phyloP scores from a whole-genome alignment of 768 basidiomycete species.

The Lenzites betulinus region DNA sequence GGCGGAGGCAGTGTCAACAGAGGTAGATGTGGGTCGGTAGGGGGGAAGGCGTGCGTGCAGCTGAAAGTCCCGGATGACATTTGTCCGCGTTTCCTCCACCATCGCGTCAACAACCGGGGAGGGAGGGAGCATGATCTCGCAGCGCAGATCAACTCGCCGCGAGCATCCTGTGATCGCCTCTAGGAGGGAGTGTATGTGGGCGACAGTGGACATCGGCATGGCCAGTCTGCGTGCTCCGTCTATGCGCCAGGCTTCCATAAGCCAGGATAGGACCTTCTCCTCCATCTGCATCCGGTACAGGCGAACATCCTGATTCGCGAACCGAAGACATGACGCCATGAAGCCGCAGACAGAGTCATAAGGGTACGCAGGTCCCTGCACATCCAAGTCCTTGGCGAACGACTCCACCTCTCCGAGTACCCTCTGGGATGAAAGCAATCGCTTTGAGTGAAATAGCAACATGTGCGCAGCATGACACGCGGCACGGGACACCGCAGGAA shows the following conservation, averaged over 20 bases:
- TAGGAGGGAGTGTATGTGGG: conserved; percentile 66
- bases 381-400: conserved; percentile 78
- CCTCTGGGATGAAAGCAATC: conserved; percentile 54
- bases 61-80: conserved; percentile 69
- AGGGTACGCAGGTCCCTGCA: conserved; percentile 87
- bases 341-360: conserved; percentile 91
- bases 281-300: conserved; percentile 85
- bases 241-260: conserved; percentile 69
- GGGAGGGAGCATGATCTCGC: conserved; percentile 64
- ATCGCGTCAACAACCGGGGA: conserved; percentile 63
- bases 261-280: conserved; percentile 83
- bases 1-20: neutral
- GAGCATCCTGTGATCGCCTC: conserved; percentile 62
- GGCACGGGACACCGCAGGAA: conserved; percentile 71
- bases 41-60: conserved; percentile 63
- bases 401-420: conserved; percentile 75
- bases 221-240: conserved; percentile 36
- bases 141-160: conserved; percentile 47
- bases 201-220: conserved; percentile 54
- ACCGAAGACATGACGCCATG: conserved; percentile 63
- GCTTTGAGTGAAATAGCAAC: conserved; percentile 47
- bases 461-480: conserved; percentile 71
- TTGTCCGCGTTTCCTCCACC: conserved; percentile 56
- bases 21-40: conserved; percentile 23
- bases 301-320: conserved; percentile 80